These are phyloP conservation scores for Microcera coccophila DNA, from an alignment of 2,329 filamentous ascomycete species.

Conservation along the genomic window DNA sequence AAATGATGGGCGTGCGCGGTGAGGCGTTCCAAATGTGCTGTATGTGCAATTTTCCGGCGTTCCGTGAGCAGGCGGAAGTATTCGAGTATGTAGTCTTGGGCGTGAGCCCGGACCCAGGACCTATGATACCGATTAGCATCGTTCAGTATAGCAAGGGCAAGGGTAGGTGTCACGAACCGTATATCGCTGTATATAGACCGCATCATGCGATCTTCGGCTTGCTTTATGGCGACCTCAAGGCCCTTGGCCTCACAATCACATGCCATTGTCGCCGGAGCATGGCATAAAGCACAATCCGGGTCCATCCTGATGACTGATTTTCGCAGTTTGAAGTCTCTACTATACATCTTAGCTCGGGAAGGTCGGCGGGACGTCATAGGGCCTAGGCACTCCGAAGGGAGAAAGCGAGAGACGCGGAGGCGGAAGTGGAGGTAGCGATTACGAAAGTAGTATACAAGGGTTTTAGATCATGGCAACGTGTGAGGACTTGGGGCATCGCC, in stretches of 20 bases:
- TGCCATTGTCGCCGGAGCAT: constrained; percentile 52
- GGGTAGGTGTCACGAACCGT: constrained; percentile 43
- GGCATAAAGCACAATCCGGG: constrained; percentile 65
- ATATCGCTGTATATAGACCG: constrained; percentile 59
- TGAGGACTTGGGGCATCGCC: constrained; percentile 20
- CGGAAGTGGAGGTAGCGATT: constrained; percentile 9
- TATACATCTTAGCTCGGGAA: constrained; percentile 48
- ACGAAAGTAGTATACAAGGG: constrained; percentile 20
- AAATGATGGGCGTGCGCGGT: constrained; percentile 53
- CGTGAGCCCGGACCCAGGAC: constrained; percentile 60
- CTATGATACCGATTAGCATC: constrained; percentile 35
- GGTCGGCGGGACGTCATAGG: constrained; percentile 16
- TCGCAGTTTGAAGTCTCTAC: constrained; percentile 43
- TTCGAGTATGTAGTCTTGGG: constrained; percentile 64
- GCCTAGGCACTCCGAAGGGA: constrained; percentile 10
- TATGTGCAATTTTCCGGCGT: constrained; percentile 56
- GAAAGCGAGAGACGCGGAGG: too few species aligned
- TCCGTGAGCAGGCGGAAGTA: constrained; percentile 61
- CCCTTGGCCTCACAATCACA: constrained; percentile 66
- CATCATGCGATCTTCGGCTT: constrained; percentile 64
- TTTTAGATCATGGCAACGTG: constrained; percentile 24
- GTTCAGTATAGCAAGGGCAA: neutral
- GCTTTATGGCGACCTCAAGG: constrained; percentile 58
- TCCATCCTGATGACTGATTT: constrained; percentile 60
- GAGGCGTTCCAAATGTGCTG: constrained; percentile 53